Conservation (phyloP, 1,284 basidiomycete species). For the Ganoderma multipileum region DNA sequence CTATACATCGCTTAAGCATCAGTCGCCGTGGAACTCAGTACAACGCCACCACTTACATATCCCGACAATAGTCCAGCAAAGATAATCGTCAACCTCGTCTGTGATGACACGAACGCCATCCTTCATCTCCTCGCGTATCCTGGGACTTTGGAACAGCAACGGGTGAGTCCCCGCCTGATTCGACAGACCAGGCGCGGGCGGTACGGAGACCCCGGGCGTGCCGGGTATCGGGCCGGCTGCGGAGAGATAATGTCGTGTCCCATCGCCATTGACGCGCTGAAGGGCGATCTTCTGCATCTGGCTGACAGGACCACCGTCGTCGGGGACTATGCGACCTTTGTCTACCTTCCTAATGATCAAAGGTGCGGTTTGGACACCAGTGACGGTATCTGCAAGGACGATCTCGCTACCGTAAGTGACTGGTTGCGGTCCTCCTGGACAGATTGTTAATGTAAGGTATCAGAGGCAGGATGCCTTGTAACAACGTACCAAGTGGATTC, state of each 20-base stretch:
- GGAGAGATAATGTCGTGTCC: constrained; percentile 81
- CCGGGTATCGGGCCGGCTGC: constrained; percentile 85
- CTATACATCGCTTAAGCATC: constrained; percentile 46
- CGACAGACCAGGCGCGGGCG: constrained; percentile 71
- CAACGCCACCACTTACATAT: constrained; percentile 72
- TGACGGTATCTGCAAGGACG: constrained; percentile 82
- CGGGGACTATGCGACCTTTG: constrained; percentile 82
- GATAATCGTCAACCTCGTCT: constrained; percentile 92
- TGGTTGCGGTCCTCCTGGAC: constrained; percentile 67
- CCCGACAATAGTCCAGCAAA: constrained; percentile 96
- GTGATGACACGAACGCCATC: constrained; percentile 72
- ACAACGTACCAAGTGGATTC: constrained; percentile 62
- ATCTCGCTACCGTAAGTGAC: constrained; percentile 94
- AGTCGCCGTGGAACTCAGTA: constrained; percentile 11
- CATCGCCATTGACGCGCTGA: constrained; percentile 82
- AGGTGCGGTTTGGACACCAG: constrained; percentile 86
- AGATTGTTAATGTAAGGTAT: constrained; percentile 36
- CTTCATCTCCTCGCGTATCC: constrained; percentile 76
- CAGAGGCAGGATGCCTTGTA: constrained; percentile 54
- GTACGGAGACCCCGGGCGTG: constrained; percentile 66
- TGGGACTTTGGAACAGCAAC: constrained; percentile 77
- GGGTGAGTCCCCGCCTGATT: constrained; percentile 82
- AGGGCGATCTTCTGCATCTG: constrained; percentile 97
- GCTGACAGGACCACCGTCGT: constrained; percentile 90
- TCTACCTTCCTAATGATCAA: constrained; percentile 93